Evolutionary conservation across 768 basidiomycete species (phyloP), one percentile per base, ranked within the genome.

Genomic region (Galerina sulciceps): DNA sequence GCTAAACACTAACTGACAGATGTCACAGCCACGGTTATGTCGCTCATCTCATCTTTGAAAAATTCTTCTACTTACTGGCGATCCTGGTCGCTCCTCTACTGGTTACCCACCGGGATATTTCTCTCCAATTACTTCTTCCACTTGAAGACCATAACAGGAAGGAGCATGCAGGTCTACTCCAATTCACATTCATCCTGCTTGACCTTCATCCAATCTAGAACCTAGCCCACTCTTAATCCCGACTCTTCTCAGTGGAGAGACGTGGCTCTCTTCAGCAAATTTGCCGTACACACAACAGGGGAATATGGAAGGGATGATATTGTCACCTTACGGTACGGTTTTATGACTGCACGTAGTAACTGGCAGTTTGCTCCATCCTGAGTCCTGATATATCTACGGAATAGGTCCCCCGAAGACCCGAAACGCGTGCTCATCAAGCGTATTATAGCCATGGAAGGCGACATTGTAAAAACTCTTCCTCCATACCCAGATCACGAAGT

Each of bases 181-280:
- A 6, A 44, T 45, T 53, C 38, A 45, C 15, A 4, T 31, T 40
- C 37, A 41, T n/a, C 49, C 42, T 44, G 44, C 48, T 55, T 36
- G 53, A 35, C 37, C 38, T 60, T 65, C 58, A 67, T 50, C 38
- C 17, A 49, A 36, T 52, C 6, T 37, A 48, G 42, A 23, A 75
- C 73, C 67, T 76, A 87, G 85, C 81, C 90, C 31, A 89, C 88
- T 34, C 78, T 92, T 55, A 92, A 91, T 67, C 90, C 90, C 35
- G 84, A 91, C 67, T 77, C 80, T 4, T 91, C 89, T 1, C 47
- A 69, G 8, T 84, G 77, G 79, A 78, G 79, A 60, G 90, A 92
- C 66, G 69, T 89, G 36, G 87, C 79, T 14, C 60, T 91, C 17
- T 91, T 90, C 65, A 82, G 88, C 70, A 81, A 83, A 6, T 68